Evolutionary conservation across 179 eudicot species (phyloP).

Genomic region (Monotropa hypopitys): DNA sequence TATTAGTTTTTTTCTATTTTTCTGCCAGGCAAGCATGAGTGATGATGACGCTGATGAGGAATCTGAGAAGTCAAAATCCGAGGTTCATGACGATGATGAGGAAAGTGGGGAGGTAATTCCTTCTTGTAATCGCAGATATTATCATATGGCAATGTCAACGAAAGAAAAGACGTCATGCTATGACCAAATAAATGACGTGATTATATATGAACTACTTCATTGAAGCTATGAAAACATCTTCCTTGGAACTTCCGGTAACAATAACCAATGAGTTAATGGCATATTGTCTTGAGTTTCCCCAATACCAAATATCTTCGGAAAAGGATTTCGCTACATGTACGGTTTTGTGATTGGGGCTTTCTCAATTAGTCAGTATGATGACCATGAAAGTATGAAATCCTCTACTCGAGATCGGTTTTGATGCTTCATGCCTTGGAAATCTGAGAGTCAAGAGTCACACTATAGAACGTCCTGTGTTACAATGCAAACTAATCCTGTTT

Average conservation of each 20-base stretch:
- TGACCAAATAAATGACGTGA: not conserved
- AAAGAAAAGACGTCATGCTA: not conserved
- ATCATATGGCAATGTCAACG: not conserved
- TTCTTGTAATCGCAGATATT: not conserved
- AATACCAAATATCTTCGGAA: not conserved
- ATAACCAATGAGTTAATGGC: not conserved
- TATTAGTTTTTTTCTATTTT: not conserved
- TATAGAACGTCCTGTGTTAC: not conserved
- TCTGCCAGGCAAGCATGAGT: constrained; percentile 26
- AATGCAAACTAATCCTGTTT: not conserved
- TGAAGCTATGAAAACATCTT: not conserved
- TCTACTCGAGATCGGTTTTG: not conserved
- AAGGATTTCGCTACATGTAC: not conserved
- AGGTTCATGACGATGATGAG: constrained; percentile 35
- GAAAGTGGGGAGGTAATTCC: constrained; percentile 35
- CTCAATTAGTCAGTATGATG: not conserved
- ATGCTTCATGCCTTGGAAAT: not conserved
- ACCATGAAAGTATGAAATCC: not conserved
- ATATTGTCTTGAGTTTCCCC: not conserved
- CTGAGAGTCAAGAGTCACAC: not conserved
- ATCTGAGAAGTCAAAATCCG: constrained; percentile 37
- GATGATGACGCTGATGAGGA: constrained; percentile 42
- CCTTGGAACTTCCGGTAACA: not conserved
- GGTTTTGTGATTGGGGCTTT: not conserved
- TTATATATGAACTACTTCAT: not conserved